Base-by-base conservation (phyloP, 2,329 filamentous ascomycete genomes). In the Nakataea oryzae region DNA sequence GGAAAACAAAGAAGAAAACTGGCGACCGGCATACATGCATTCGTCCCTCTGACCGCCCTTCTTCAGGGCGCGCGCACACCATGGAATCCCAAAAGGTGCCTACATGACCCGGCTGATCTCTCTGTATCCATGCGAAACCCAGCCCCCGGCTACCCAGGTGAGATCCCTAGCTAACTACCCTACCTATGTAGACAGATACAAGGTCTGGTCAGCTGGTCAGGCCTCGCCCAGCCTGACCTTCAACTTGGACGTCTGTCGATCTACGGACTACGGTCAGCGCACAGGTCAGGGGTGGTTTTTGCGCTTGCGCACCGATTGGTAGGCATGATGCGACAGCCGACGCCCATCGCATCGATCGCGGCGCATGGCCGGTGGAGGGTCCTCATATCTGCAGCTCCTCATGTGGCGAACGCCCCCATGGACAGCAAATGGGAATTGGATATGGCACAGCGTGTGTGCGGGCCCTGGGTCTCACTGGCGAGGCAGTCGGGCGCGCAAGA, bases 271-370 rank as follows among this genome's bases (percentile, higher is more conserved):
- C 41, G 21, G 17, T n/a, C 21, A 8, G 41, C 17, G 41, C 17
- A n/a, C 41, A 21, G 41, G 41, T n/a, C 41, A 21, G 4, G 41
- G 17, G 17, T 1, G 41, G n/a, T n/a, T n/a, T 47, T 50, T 50
- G 58, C 58, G 58, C 58, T 54, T 59, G 58, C 41, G 41, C 58
- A 50, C n/a, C 58, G 27, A 59, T 59, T 50, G 41, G 41, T 21
- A 50, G 41, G n/a, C 41, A 50, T 21, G 41, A 50, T 50, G 41
- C 41, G 41, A 50, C 41, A 50, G 41, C 21, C 17, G n/a, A 50
- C 21, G 41, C 41, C 41, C 41, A 50, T 50, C 14, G 41, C 41
- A n/a, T n/a, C 41, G 41, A 50, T 50, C 41, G 41, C 17, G 41
- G 41, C 41, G 41, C 41, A 50, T 50, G 41, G 41, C 41, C 41